Evolutionary conservation across 2,329 filamentous ascomycete genomes (phyloP).

Genomic region (Aspergillus proliferans): DNA sequence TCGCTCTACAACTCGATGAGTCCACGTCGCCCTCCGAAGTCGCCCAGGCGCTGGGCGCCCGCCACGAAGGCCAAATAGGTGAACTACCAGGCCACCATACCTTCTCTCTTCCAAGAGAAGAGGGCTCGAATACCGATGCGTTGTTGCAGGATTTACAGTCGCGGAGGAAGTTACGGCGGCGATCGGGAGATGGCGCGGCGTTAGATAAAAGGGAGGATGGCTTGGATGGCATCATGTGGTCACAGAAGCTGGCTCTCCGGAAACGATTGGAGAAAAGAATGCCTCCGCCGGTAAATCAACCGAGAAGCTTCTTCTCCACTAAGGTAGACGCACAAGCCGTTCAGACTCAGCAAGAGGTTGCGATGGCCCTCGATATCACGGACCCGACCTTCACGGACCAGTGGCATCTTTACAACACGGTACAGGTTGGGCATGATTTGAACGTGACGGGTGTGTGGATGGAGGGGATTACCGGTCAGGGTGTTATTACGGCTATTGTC

Average conservation of each 20-base stretch:
- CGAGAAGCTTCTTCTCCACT: constrained; percentile 40
- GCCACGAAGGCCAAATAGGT: constrained; percentile 74
- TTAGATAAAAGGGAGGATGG: constrained; percentile 39
- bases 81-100: constrained; percentile 76
- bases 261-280: constrained; percentile 56
- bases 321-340: constrained; percentile 43
- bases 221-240: constrained; percentile 68
- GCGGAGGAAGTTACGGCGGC: constrained; percentile 57
- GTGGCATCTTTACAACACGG: constrained; percentile 87
- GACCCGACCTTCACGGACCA: constrained; percentile 92
- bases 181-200: constrained; percentile 16
- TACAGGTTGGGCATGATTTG: constrained; percentile 79
- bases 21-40: constrained; percentile 60
- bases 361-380: constrained; percentile 62
- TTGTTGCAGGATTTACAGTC: constrained; percentile 49
- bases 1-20: constrained; percentile 75
- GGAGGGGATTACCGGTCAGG: constrained; percentile 82
- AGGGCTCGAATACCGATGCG: constrained; percentile 50
- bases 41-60: constrained; percentile 65
- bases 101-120: constrained; percentile 62
- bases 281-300: constrained; percentile 27
- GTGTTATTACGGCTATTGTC: constrained; percentile 84
- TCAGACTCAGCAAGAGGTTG: constrained; percentile 55
- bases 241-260: constrained; percentile 68
- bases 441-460: constrained; percentile 95